Conservation (phyloP, 2,329 filamentous ascomycete species). For the Monosporascus sp. region DNA sequence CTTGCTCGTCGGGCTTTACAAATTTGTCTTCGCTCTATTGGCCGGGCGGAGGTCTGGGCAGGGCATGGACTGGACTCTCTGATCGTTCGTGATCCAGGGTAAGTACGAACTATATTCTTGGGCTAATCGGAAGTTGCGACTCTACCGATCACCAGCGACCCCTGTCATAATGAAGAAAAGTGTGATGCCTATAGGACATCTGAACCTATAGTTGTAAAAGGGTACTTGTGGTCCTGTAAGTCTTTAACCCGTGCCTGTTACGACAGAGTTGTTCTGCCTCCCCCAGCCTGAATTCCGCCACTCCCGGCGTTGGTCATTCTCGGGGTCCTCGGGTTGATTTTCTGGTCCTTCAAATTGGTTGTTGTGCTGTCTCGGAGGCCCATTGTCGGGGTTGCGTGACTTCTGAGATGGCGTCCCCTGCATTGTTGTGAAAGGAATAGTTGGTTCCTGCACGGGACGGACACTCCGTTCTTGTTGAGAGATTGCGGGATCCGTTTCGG, state of each 20-base stretch:
- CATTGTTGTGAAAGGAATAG: constrained; percentile 32
- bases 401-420: constrained; percentile 46
- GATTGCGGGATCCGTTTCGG: constrained; percentile 81
- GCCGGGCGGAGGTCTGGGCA: neutral
- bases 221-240: constrained; percentile 11
- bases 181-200: neutral
- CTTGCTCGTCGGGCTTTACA: neutral
- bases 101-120: neutral
- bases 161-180: neutral
- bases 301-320: constrained; percentile 42
- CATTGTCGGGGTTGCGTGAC: constrained; percentile 42
- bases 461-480: constrained; percentile 83
- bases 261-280: constrained; percentile 44
- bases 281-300: constrained; percentile 55
- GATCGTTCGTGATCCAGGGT: neutral
- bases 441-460: constrained; percentile 65
- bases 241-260: constrained; percentile 37
- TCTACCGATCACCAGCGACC: neutral
- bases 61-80: neutral
- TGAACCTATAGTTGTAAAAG: neutral
- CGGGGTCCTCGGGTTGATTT: constrained; percentile 32
- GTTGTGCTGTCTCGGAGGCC: constrained; percentile 35
- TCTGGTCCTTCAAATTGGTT: constrained; percentile 41
- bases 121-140: neutral
- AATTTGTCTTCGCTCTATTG: neutral